Conservation (phyloP, 495 filamentous ascomycete genomes). For the Penicillium malachiteum region DNA sequence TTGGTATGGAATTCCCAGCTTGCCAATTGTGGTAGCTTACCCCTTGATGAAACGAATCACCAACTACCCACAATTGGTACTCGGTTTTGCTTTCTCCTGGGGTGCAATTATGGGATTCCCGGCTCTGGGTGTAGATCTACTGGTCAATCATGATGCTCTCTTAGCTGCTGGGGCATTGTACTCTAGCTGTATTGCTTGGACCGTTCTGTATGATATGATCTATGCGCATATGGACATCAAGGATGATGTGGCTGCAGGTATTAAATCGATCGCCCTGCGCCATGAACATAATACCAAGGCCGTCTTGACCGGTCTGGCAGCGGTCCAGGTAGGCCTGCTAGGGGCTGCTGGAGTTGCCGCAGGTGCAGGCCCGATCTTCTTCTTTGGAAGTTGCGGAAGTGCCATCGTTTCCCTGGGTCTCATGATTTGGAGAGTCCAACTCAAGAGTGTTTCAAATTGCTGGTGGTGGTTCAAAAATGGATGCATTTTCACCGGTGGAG, state of each 20-base stretch:
- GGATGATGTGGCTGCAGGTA: slow-evolving; percentile 87
- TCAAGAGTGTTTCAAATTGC: slow-evolving; percentile 82
- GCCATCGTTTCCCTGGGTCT: slow-evolving; percentile 69
- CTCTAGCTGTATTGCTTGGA: slow-evolving; percentile 87
- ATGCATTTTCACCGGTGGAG: slow-evolving; percentile 66
- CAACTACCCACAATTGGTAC: slow-evolving; percentile 88
- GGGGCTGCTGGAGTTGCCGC: slow-evolving; percentile 69
- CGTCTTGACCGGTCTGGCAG: slow-evolving; percentile 73
- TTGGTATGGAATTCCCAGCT: slow-evolving; percentile 81
- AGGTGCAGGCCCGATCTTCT: slow-evolving; percentile 83
- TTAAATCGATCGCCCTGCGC: slow-evolving; percentile 90
- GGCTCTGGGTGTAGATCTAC: slow-evolving; percentile 79
- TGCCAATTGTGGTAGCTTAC: slow-evolving; percentile 79
- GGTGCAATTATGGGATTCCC: slow-evolving; percentile 97
- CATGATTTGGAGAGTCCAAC: slow-evolving; percentile 86
- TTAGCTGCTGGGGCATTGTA: slow-evolving; percentile 74
- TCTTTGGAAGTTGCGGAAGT: slow-evolving; percentile 79
- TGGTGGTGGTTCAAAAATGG: slow-evolving; percentile 97
- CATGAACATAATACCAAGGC: slow-evolving; percentile 87
- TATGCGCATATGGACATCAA: slow-evolving; percentile 99
- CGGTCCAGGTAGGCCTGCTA: slow-evolving; percentile 74
- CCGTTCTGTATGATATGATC: slow-evolving; percentile 95
- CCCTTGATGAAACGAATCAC: slow-evolving; percentile 92
- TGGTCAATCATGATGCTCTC: slow-evolving; percentile 62
- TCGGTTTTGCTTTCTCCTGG: slow-evolving; percentile 95